Evolutionary conservation across 2,329 filamentous ascomycete genomes (phyloP), one percentile per base, ranked within the genome.

Genomic region (Zymoseptoria pseudotritici): DNA sequence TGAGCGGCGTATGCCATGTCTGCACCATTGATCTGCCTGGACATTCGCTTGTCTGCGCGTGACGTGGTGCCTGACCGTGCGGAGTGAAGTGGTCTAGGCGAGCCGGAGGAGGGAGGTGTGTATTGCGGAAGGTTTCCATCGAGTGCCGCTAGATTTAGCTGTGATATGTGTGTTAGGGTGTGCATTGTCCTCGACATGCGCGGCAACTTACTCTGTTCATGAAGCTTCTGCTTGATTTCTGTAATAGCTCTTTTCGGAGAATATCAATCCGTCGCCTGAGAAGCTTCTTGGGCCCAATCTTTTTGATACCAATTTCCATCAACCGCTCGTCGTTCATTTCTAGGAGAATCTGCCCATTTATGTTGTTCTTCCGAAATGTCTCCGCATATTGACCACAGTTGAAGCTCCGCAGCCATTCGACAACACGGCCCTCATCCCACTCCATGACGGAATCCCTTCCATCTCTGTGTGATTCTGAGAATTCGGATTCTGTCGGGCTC

Each of bases 281-380:
- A 64, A 93, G 89, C 42, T 99, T 93, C 57, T 94, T 87, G 75
- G 99, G 94, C 65, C 94, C 94, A 65, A 99, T 90, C 76, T 97
- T 99, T 68, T 96, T 95, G 68, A 99, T 93, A 51, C 94, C 94
- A 85, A 99, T 96, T 75, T 99, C 94, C 75, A 96, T 95, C 64
- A 99, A 82, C 50, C 96, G 91, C 58, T 91, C 88, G 79, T 96
- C 95, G 76, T 99, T 94, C 82, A 97, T 93, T 77, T 99, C 94
- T 67, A 99, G 82, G 52, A 99, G 80, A 72, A 96, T 97, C 77
- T 97, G 91, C 70, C 94, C 94, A 72, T 94, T 99, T 79, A 99
- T 97, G 75, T 97, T 90, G 74, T 99, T 96, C 72, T 82, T 77
- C 86, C 76, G 89, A 76, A 97, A 97, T 24, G 96, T 76, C 70